A percentile compares a stretch with the other conserved stretches of the same genome.
phyloP scores from a whole-genome alignment of 2,329 filamentous ascomycete species.

The Penicillium thymicola region DNA sequence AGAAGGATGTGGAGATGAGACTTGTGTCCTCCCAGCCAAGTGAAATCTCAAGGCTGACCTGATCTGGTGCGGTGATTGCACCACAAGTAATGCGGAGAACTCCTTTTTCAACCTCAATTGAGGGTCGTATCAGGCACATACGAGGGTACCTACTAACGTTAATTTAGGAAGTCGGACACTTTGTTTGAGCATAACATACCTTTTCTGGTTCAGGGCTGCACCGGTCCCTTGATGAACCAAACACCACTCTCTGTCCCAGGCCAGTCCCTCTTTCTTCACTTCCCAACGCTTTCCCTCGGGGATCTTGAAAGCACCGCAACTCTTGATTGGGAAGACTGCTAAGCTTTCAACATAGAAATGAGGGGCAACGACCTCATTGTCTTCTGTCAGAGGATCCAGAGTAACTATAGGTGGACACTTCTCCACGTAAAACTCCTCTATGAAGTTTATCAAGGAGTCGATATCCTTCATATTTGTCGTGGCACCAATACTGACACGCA shows the following conservation, averaged over 20 bases:
- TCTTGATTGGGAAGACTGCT: conserved; percentile 88
- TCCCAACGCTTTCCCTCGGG: conserved; percentile 67
- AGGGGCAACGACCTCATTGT: conserved; percentile 13
- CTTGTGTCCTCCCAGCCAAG: conserved; percentile 32
- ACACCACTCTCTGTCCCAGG: conserved; percentile 97
- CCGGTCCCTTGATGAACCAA: conserved; percentile 83
- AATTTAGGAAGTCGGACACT: not conserved
- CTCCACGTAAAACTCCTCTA: conserved; percentile 65
- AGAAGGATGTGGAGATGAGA: conserved; percentile 66
- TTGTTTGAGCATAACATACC: conserved; percentile 46
- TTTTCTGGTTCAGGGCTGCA: conserved; percentile 81
- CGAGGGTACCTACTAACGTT: conserved; percentile 48
- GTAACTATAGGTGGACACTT: conserved; percentile 21
- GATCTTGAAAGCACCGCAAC: conserved; percentile 76
- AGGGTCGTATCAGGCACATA: conserved; percentile 80
- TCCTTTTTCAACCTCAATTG: conserved; percentile 66
- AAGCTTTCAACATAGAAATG: conserved; percentile 60
- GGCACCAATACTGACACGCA: conserved; percentile 81
- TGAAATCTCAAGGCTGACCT: conserved; percentile 36
- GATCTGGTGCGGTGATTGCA: conserved; percentile 33
- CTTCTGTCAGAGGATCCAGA: conserved; percentile 14
- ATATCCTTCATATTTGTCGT: conserved; percentile 83
- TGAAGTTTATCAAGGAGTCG: conserved; percentile 65
- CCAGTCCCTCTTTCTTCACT: conserved; percentile 74
- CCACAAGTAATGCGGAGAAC: conserved; percentile 57